A percentile compares a stretch with the other conserved stretches of the same genome.
These are phyloP conservation scores for Dendrothele bispora DNA, from an alignment of 768 basidiomycete species.

Conservation along the genomic window DNA sequence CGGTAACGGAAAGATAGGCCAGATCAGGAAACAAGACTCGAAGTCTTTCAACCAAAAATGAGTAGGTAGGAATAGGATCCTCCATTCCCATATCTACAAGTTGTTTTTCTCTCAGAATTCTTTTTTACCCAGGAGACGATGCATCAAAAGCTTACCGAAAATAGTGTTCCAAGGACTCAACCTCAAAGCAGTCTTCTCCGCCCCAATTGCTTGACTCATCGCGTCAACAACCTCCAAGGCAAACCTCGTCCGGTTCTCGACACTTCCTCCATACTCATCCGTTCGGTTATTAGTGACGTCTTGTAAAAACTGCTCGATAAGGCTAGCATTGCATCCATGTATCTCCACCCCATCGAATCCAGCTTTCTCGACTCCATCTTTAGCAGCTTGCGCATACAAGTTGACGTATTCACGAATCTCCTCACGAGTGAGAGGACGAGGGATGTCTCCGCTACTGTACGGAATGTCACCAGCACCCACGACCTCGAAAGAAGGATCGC, in stretches of 20 bases:
- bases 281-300: slow-evolving; percentile 39
- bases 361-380: too few species aligned
- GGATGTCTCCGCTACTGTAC: too few species aligned
- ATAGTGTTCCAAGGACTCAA: slow-evolving; percentile 38
- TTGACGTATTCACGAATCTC: too few species aligned
- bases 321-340: too few species aligned
- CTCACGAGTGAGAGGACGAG: too few species aligned
- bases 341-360: too few species aligned
- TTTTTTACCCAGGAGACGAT: slow-evolving; percentile 13
- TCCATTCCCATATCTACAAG: slow-evolving; percentile 35
- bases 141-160: slow-evolving; percentile 22
- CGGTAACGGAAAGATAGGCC: slow-evolving; percentile 46
- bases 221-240: slow-evolving; percentile 42
- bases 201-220: slow-evolving; percentile 42
- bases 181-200: slow-evolving; percentile 40
- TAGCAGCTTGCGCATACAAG: too few species aligned
- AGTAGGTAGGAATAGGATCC: slow-evolving; percentile 44
- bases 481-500: too few species aligned
- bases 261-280: slow-evolving; percentile 51
- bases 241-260: slow-evolving; percentile 49
- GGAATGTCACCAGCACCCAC: too few species aligned
- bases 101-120: slow-evolving; percentile 1
- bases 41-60: slow-evolving; percentile 39
- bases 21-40: slow-evolving; percentile 32
- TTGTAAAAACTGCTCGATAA: slow-evolving; percentile 46